Evolutionary conservation across 352 stramenopile genomes (phyloP).

Genomic region (Globisporangium parvum): DNA sequence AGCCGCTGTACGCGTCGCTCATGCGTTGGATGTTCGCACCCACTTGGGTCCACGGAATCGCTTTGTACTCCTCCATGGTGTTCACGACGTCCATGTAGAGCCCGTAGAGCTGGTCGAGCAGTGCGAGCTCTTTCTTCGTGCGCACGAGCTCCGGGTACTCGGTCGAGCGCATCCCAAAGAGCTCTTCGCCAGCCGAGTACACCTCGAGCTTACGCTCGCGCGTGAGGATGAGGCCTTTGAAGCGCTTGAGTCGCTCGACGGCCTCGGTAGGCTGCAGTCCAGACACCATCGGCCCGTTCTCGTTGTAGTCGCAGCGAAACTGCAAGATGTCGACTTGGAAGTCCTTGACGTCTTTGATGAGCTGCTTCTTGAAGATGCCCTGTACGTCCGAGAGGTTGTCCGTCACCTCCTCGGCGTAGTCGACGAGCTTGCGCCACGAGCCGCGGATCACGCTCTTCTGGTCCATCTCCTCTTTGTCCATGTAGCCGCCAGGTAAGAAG

Average conservation of each 20-base stretch:
- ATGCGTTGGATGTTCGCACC: conserved; percentile 47
- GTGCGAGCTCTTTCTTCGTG: conserved; percentile 81
- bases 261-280: conserved; percentile 75
- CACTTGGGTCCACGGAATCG: conserved; percentile 62
- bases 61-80: conserved; percentile 63
- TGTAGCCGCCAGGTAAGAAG: conserved; percentile 77
- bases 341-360: conserved; percentile 84
- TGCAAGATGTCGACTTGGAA: conserved; percentile 63
- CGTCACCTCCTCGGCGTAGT: conserved; percentile 86
- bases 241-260: conserved; percentile 79
- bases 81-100: conserved; percentile 86
- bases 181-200: conserved; percentile 80
- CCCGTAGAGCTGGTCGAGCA: conserved; percentile 85
- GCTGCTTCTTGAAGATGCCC: conserved; percentile 87
- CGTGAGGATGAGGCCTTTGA: conserved; percentile 76
- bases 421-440: conserved; percentile 83
- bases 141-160: conserved; percentile 80
- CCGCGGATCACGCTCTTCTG: conserved; percentile 84
- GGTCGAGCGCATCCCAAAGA: conserved; percentile 82
- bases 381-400: conserved; percentile 83
- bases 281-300: conserved; percentile 62
- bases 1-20: conserved; percentile 51
- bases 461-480: conserved; percentile 89
- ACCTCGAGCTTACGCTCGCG: conserved; percentile 84
- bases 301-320: conserved; percentile 67